Evolutionary conservation across 495 filamentous ascomycete genomes (phyloP), one percentile per base, ranked within the genome.

Genomic region (Xylaria cubensis): DNA sequence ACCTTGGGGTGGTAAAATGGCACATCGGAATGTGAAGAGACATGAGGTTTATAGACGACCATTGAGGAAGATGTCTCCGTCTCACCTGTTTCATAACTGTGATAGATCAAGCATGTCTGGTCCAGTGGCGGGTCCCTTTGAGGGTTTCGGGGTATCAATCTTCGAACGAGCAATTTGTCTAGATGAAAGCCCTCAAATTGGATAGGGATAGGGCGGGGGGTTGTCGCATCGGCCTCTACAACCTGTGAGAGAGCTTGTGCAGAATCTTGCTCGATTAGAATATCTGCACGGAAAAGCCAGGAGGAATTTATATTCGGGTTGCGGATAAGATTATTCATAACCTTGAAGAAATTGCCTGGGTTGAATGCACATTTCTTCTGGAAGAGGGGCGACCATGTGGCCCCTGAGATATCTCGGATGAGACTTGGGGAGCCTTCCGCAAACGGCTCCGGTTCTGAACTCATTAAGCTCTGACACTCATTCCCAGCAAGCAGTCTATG

Each of bases 1-100:
- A 97, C 90, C 68, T 84, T 80, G 7, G 95, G 95, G 76, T 97
- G 94, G 77, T 98, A 98, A 82, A 89, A 97, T 8, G 95, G 95
- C 59, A 94, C 86, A 21, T 92, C 88, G 19, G 86, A 83, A 12
- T 85, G 81, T 0, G 83, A 80, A 32, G 85, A 75, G 17, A 90
- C 87, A 79, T 97, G 94, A 36, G 95, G 93, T 34, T 92, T 84
- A 77, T 95, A 97, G 24, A 96, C 79, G n/a, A 96, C 87, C 53
- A 97, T 81, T 15, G 85, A 87, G 51, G 80, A 64, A 26, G 70
- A 68, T 24, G 44, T 77, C 75, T 74, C 74, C 56, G 70, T 59
- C 19, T 76, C 73, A 55, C 48, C 42, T 56, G 79, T 76, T 2
- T 59, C 66, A 24, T 36, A 68, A 29, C 72, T 70, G 68, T 81